Evolutionary conservation across 2,329 filamentous ascomycete species (phyloP), one percentile per base, ranked within the genome.

Genomic region (Aspergillus costaricaensis): DNA sequence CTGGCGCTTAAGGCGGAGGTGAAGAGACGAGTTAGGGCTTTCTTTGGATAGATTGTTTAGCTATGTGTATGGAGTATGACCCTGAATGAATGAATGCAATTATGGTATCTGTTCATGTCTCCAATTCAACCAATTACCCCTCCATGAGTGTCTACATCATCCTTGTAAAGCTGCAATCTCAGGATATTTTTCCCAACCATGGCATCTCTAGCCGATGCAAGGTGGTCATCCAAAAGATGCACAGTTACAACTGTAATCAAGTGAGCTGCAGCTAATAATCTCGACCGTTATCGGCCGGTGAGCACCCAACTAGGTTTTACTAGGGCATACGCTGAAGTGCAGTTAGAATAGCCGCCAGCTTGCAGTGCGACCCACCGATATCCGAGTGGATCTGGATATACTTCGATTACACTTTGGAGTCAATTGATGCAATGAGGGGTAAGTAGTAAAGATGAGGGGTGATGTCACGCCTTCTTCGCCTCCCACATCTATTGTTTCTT

Each of bases 1-100:
- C 52, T 57, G 43, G 74, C 71, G 17, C 60, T 73, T 54, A 73
- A 69, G 62, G 21, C 21, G 32, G 69, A 73, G 60, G 49, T 66
- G 3, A 15, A 17, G 9, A 39, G 64, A 21, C 38, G 62, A 32
- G 8, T 64, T 30, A 48, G 39, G 43, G 55, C 30, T 38, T 17
- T 25, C 15, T 52, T 60, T 38, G 84, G 10, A 17, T 25, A 49
- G 44, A 15, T 30, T 49, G 19, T 49, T 27, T 4, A 19, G 15
- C 39, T 17, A n/a, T 19, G 17, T 43, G 39, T 43, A 43, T 43
- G 39, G 15, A 43, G 39, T 43, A 36, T 36, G 32, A 36, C 32
- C 32, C 4, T 36, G 32, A 36, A 36, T 14, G 32, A n/a, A 43
- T n/a, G 39, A 19, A 49, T 19, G 25, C 25, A 49, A 49, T 27